Evolutionary conservation across 2,329 filamentous ascomycete genomes (phyloP).

Genomic region (Penicillium sp.): DNA sequence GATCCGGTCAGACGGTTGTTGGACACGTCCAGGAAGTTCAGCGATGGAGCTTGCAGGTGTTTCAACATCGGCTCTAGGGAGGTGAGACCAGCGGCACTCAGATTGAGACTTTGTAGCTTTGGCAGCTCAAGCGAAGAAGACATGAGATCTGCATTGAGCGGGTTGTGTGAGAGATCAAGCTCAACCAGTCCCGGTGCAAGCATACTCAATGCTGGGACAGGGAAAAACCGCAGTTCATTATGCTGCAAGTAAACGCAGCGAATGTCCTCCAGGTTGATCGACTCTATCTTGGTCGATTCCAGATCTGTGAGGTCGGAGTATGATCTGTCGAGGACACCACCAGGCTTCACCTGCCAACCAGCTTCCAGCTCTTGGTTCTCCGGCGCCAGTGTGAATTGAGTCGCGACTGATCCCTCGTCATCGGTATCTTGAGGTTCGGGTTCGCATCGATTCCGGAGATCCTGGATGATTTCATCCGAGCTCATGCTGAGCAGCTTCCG

Average conservation of each 20-base stretch:
- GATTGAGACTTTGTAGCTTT: conserved; percentile 75
- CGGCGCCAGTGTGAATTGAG: conserved; percentile 48
- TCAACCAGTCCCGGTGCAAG: conserved; percentile 73
- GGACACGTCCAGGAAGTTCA: conserved; percentile 80
- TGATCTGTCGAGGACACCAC: conserved; percentile 69
- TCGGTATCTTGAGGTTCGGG: conserved; percentile 52
- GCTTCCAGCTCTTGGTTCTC: conserved; percentile 50
- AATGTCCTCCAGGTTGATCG: conserved; percentile 56
- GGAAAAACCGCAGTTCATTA: conserved; percentile 75
- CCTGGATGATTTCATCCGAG: conserved; percentile 80
- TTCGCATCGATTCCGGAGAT: conserved; percentile 68
- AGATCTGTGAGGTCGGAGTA: conserved; percentile 66
- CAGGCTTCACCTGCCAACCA: conserved; percentile 47
- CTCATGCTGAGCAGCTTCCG: conserved; percentile 82
- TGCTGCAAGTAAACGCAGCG: conserved; percentile 72
- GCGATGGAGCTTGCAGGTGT: conserved; percentile 72
- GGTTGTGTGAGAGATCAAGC: conserved; percentile 77
- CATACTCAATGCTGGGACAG: conserved; percentile 69
- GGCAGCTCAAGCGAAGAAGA: conserved; percentile 71
- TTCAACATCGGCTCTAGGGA: conserved; percentile 70
- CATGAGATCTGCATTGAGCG: conserved; percentile 70
- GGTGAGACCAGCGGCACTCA: conserved; percentile 75
- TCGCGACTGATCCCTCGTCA: conserved; percentile 50
- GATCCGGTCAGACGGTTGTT: conserved; percentile 76
- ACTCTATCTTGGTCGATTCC: conserved; percentile 56